phyloP scores from a whole-genome alignment of 2,329 filamentous ascomycete species.

The Pseudogymnoascus sp. region DNA sequence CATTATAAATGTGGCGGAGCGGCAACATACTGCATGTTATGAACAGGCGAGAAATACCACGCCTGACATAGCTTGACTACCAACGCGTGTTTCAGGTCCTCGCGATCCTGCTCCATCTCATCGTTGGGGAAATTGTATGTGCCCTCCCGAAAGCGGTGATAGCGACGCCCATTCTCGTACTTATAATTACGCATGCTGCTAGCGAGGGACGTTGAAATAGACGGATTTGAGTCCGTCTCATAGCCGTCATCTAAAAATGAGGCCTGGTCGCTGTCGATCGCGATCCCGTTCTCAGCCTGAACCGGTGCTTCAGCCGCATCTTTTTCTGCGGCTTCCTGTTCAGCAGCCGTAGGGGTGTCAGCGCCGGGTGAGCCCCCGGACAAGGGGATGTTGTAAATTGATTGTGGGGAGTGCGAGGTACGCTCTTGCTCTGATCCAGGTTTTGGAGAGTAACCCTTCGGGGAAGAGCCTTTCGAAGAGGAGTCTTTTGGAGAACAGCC shows the following conservation, averaged over 20 bases:
- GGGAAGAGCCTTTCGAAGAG: neutral
- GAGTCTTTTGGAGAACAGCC: neutral
- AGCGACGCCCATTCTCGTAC: constrained; percentile 50
- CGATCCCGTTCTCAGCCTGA: constrained; percentile 22
- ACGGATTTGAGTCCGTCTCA: constrained; percentile 20
- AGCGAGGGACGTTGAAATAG: constrained; percentile 20
- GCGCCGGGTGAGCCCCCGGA: neutral
- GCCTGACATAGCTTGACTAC: constrained; percentile 28
- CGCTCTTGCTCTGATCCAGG: neutral
- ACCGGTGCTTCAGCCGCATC: constrained; percentile 19
- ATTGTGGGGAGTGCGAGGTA: neutral
- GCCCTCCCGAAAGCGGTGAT: constrained; percentile 47
- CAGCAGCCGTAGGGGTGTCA: neutral
- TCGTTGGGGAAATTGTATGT: constrained; percentile 52
- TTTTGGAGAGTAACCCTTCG: neutral
- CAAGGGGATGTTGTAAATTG: neutral
- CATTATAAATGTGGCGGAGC: constrained; percentile 34
- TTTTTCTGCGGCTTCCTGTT: constrained; percentile 10
- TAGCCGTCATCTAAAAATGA: constrained; percentile 22
- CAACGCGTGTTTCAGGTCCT: constrained; percentile 47
- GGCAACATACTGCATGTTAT: constrained; percentile 44
- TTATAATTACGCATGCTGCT: constrained; percentile 40
- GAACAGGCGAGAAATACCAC: constrained; percentile 22
- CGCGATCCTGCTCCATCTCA: constrained; percentile 48
- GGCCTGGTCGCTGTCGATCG: constrained; percentile 15